These are phyloP conservation scores for Termitomyces sp. DNA, from an alignment of 1,284 basidiomycete genomes.

Conservation along the genomic window DNA sequence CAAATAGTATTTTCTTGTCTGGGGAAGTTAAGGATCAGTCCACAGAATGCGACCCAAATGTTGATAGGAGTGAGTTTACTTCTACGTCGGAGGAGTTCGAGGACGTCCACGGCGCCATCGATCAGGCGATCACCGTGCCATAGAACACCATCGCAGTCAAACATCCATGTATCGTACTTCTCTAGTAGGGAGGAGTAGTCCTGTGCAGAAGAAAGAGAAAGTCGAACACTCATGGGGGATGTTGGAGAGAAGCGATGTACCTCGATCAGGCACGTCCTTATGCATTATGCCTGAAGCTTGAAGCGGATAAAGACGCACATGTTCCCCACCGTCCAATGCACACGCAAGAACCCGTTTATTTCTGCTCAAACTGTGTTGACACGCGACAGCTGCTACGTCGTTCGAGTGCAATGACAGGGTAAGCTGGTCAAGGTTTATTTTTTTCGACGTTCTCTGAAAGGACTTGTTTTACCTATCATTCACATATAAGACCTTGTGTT, in stretches of 20 bases:
- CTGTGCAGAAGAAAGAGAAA: constrained; percentile 40
- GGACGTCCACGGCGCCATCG: constrained; percentile 71
- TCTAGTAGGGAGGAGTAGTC: constrained; percentile 64
- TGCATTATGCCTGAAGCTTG: too few relatives aligned
- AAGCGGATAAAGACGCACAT: too few relatives aligned
- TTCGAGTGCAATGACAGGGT: not conserved
- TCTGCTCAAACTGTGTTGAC: not conserved
- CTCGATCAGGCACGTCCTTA: not conserved
- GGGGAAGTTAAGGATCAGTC: constrained; percentile 1
- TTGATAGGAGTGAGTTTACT: constrained; percentile 35
- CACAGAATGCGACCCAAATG: not conserved
- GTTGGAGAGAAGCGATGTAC: not conserved
- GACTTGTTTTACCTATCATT: not conserved
- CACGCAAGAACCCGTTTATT: too few relatives aligned
- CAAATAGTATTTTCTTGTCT: constrained; percentile 91
- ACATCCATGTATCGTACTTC: constrained; percentile 88
- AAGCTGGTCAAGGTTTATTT: not conserved
- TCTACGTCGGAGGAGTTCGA: constrained; percentile 59
- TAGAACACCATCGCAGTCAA: constrained; percentile 96
- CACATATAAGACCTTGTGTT: not conserved
- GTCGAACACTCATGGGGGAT: constrained; percentile 31
- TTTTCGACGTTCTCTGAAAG: not conserved
- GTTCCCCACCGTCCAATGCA: not conserved
- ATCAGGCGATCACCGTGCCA: constrained; percentile 85
- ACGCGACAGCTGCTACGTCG: too few relatives aligned